Base-by-base conservation (phyloP, 768 basidiomycete genomes). In the Amanita phalloides region DNA sequence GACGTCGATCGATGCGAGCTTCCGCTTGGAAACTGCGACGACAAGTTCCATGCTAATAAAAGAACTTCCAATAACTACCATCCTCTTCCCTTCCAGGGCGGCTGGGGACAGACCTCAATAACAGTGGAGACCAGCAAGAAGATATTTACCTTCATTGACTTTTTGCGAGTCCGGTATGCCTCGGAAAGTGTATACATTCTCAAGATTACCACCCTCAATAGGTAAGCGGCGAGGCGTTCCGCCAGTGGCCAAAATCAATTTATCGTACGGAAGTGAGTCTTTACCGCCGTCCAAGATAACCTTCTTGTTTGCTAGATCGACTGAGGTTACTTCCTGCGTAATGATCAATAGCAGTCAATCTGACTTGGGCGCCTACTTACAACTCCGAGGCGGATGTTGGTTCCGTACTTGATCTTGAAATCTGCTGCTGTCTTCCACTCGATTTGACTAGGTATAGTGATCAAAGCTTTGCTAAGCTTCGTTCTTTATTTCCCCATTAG, bases 21-120 rank as follows among this genome's bases (percentile, higher is more conserved):
- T 84, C 49, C 86, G 81, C 58, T 81, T 81, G 6, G 79, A 65
- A 2, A 86, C 66, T 0, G 89, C 86, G n/a, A 71, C 75, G 6
- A 90, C 89, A n/a, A 91, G 71, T 64, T 93, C 89, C 90, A 96
- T 90, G 51, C 86, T 81, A 59, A 96, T 96, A 70, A 94, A 96
- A 11, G 86, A 89, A 46, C 82, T 86, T 2, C 93, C 93, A 56
- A 95, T 84, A 10, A 94, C 77, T 30, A 91, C 90, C 54, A 86
- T 64, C 45, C 73, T 72, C 66, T 90, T 87, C 32, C 85, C 84
- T 56, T 88, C 84, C 66, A 85, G 69, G 33, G 76, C 76, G 45
- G 28, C 37, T 30, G 33, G 33, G 49, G 11, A 49, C 53, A 38
- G 52, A 51, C 30, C 43, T 57, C 25, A 46, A 23, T 8, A 35